Evolutionary conservation across 441 rosid species (phyloP).

Genomic region (Adansonia grandidieri): DNA sequence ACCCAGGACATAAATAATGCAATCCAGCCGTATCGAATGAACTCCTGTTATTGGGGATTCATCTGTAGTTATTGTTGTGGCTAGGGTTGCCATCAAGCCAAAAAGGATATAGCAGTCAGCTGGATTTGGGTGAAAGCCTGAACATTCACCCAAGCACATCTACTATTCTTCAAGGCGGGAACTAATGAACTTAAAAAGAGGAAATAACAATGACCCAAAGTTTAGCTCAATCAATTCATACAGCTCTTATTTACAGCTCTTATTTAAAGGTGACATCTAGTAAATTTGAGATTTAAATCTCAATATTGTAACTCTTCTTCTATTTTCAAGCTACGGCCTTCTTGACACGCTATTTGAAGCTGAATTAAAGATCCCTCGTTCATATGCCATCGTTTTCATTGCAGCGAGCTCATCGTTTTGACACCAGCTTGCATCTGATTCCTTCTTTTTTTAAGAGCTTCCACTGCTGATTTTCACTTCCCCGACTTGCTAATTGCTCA

Average conservation of each 20-base stretch:
- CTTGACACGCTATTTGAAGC: not conserved
- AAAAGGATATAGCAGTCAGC: not conserved
- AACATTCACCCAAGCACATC: not conserved
- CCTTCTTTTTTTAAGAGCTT: not conserved
- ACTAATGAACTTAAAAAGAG: not conserved
- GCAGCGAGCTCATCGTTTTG: not conserved
- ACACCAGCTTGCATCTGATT: not conserved
- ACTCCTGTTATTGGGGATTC: constrained; percentile 8
- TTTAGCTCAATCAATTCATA: not conserved
- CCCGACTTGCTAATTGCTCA: not conserved
- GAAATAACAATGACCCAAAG: not conserved
- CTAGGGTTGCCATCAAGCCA: not conserved
- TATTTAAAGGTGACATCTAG: too few relatives aligned
- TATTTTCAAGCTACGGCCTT: not conserved
- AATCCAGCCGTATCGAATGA: not conserved
- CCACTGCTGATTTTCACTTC: not conserved
- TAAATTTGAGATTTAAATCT: too few relatives aligned
- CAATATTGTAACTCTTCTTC: not conserved
- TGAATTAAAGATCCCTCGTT: not conserved
- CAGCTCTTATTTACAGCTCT: too few relatives aligned
- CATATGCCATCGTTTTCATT: not conserved
- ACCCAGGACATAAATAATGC: not conserved
- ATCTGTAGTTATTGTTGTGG: not conserved
- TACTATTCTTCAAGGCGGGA: not conserved
- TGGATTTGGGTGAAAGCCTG: not conserved